phyloP scores from a whole-genome alignment of 352 stramenopile genomes.

The Phytophthora pisi region DNA sequence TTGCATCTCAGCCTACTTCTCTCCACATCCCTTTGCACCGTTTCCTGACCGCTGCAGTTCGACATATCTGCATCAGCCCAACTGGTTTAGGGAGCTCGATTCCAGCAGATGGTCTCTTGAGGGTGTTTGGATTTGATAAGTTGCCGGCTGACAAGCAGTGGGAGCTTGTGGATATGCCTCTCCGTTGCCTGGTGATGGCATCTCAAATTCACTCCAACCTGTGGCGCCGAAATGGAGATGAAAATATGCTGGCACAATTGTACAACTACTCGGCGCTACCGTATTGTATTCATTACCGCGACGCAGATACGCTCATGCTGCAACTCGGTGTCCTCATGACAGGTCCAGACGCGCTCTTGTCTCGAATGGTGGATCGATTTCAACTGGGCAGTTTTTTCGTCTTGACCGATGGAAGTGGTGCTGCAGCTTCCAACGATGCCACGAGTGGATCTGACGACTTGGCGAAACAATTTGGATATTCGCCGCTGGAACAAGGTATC shows the following conservation, averaged over 20 bases:
- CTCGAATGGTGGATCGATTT: conserved; percentile 80
- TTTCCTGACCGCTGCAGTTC: conserved; percentile 75
- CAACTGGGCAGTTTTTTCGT: conserved; percentile 77
- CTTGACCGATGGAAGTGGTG: conserved; percentile 19
- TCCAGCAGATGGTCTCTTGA: conserved; percentile 51
- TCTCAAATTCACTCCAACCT: conserved; percentile 89
- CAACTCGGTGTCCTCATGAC: conserved; percentile 75
- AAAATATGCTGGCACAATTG: conserved; percentile 90
- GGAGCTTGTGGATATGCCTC: conserved; percentile 79
- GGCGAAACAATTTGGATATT: conserved; percentile 51
- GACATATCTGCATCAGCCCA: conserved; percentile 69
- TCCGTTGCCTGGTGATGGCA: conserved; percentile 85
- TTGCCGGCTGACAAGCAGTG: conserved; percentile 50
- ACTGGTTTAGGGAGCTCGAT: conserved; percentile 56
- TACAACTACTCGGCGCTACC: conserved; percentile 91
- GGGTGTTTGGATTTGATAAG: conserved; percentile 61
- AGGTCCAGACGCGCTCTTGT: conserved; percentile 64
- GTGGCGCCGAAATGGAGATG: conserved; percentile 87
- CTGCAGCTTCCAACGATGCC: conserved; percentile 12
- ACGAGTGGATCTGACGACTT: conserved; percentile 15
- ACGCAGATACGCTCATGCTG: conserved; percentile 81
- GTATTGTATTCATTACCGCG: conserved; percentile 88
- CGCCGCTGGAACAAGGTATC: conserved; percentile 59
- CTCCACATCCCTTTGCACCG: conserved; percentile 86
- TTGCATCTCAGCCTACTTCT: conserved; percentile 63